Evolutionary conservation across 306 rosid genomes (phyloP), one percentile per base, ranked within the genome.

Genomic region (Sechiopsis laciniata): DNA sequence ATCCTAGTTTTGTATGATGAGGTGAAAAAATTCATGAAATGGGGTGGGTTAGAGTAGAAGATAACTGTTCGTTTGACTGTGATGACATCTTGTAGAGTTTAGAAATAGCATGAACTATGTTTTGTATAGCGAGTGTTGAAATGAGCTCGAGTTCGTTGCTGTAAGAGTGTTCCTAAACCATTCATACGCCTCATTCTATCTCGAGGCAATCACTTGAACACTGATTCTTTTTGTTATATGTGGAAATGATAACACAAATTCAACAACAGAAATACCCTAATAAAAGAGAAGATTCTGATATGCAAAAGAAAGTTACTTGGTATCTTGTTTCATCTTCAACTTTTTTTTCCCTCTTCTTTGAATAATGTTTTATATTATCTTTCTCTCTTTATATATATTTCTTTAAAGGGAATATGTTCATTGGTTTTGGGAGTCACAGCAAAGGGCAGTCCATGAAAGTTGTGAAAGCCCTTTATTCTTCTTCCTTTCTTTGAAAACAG

Each of bases 1-100:
- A 87, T 94, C 46, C 77, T 94, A 80, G 99, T 94, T 79, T 85
- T 94, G 85, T 94, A 91, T 58, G 99, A 94, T 1, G 99, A 94
- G 82, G 81, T 94, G 60, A 94, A 86, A 87, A 91, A 85, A 83
- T 86, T 91, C 57, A 80, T 91, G 92, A 78, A 85, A 51, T 83
- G 91, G 97, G 92, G 88, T 46, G 16, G 73, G 54, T 85, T 88
- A 77, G 85, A 74, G 81, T 79, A 76, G 63, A 26, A 12, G 51
- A 50, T 69, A 56, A 10, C 15, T 75, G 59, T 53, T 5, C 69
- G 54, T 14, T 59, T 13, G 71, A 73, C 54, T 37, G 54, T 24
- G 24, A 64, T 46, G 56, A 67, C 35, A 67, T 13, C 14, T 53
- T 46, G 63, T 79, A 67, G 74, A 65, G 54, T 19, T 66, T 78